Evolutionary conservation across 2,329 filamentous ascomycete species (phyloP), one percentile per base, ranked within the genome.

Genomic region (Exophiala alcalophila): DNA sequence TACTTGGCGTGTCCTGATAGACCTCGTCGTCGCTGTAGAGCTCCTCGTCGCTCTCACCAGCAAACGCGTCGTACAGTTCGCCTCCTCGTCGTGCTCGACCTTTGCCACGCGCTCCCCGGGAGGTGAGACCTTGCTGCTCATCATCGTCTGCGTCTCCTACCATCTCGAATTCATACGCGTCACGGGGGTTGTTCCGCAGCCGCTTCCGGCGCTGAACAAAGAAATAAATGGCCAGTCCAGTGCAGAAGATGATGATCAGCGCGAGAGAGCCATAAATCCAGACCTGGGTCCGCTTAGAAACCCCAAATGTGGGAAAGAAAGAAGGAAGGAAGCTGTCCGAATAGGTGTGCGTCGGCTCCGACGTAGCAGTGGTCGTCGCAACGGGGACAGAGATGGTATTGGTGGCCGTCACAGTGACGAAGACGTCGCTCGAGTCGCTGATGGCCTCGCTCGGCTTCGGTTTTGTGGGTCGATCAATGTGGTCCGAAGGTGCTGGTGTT

Each of bases 11-110:
- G 29, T 60, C 58, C 35, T 55, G 55, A 28, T 60, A 56, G 18
- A 33, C 45, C 35, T 56, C 56, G 25, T 71, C 70, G 10, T 67
- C 67, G 52, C 68, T 73, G 48, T 78, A 68, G 27, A 79, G 58
- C 46, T 60, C 59, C 41, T 87, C 84, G 44, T 92, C 90, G 44
- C 91, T 91, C 38, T 89, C 91, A 11, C 87, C 90, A 0, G 92
- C 92, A 73, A 98, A 98, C 4, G 92, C 92, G 71, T 98, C 92
- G 63, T 98, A 98, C 30, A 98, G 70, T 69, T 97, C 91, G 19
- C 91, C 89, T 2, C 88, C 92, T 14, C 69, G 65, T 35, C 87
- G 71, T 53, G 71, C 62, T 63, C 66, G 74, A 56, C 62, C 65
- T 23, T 62, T 64, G 65, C 37, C 75, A 73, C 53, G 77, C 73